Conservation (phyloP, 116 monocot species). For the Cymodocea nodosa region DNA sequence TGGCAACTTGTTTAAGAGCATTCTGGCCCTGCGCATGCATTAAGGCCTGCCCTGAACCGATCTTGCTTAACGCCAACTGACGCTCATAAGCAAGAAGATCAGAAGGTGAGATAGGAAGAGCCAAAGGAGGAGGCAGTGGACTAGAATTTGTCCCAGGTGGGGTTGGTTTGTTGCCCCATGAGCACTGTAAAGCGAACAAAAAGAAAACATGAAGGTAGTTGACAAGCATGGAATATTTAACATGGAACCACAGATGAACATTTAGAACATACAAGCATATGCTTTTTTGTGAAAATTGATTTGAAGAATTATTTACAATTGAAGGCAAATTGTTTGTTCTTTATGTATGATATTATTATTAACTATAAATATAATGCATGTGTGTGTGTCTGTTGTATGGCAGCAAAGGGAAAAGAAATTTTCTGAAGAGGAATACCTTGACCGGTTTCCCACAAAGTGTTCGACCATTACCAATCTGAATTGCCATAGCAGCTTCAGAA, state of each 20-base stretch:
- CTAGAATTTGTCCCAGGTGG: constrained; percentile 59
- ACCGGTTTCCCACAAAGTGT: constrained; percentile 67
- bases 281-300: no score
- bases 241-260: no score
- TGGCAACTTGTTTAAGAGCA: constrained; percentile 47
- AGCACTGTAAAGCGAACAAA: constrained; percentile 41
- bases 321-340: no score
- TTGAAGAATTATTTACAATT: no score
- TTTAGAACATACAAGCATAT: no score
- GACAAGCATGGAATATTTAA: no score
- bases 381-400: neutral
- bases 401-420: neutral
- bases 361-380: no score
- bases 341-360: no score
- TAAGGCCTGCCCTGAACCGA: constrained; percentile 39
- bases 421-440: constrained; percentile 32
- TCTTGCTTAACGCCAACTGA: constrained; percentile 57
- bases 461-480: constrained; percentile 69
- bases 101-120: constrained; percentile 35
- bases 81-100: constrained; percentile 76
- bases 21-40: constrained; percentile 56
- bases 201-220: neutral
- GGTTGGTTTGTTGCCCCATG: constrained; percentile 97
- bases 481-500: constrained; percentile 87
- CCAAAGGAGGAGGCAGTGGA: constrained; percentile 71